Base-by-base conservation (phyloP, 2,329 filamentous ascomycete genomes). In the Bimuria novae-zelandiae region DNA sequence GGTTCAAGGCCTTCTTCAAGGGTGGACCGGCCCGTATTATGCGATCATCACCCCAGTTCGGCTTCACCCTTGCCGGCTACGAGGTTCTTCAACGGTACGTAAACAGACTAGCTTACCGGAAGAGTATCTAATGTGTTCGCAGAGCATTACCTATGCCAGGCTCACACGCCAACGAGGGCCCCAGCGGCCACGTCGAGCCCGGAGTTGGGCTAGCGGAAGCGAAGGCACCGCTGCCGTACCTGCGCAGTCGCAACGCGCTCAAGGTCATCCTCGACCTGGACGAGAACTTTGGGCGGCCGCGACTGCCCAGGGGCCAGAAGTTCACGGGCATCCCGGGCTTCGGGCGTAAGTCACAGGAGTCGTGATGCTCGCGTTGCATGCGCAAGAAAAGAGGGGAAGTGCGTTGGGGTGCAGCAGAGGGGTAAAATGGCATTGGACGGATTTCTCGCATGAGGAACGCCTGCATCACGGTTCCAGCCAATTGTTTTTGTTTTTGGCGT, bases 1-100 rank as follows among this genome's bases (percentile, higher is more conserved):
- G 94, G 10, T 93, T 97, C 83, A 85, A 83, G 59, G 94, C 94
- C 22, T 99, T 99, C 82, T 99, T 97, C 87, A 97, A 97, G 82
- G 94, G 94, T 63, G 94, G 94, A 1, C 92, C 93, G 1, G 94
- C 94, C 7, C 90, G 94, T 80, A 95, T 99, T 69, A 77, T 97
- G 73, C 89, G 94, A 68, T 97, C 92, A 0, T 97, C 92, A 11
- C 94, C 94, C 14, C 94, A 99, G 73, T 99, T 99, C 74, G 94
- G 94, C 60, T 97, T 97, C 80, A 99, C 94, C 0, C 85, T 99
- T 21, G 94, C 94, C 3, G 89, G 90, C 37, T 99, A 97, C 75
- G 94, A 99, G 76, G 82, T 99, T 32, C 80, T 99, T 45, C 92
- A 97, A 77, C 89, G 81, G 56, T 58, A 59, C 60, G 52, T 36